phyloP scores from a whole-genome alignment of 176 grass and related monocot genomes.

The Eleusine indica region DNA sequence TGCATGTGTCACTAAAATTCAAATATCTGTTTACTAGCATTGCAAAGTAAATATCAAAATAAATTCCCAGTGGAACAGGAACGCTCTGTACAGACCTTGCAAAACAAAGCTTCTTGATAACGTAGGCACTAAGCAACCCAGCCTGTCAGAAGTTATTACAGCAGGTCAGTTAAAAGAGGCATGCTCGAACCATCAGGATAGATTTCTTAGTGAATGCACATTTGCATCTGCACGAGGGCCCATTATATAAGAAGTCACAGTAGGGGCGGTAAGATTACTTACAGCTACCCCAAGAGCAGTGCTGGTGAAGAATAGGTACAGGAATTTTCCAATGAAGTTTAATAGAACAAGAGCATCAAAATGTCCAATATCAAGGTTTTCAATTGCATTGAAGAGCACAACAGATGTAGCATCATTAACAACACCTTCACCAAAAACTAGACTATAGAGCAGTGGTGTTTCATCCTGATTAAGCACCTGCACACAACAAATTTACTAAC shows the following conservation, averaged over 20 bases:
- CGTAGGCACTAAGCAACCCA: conserved; percentile 88
- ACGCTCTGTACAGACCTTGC: conserved; percentile 69
- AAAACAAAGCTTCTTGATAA: conserved; percentile 89
- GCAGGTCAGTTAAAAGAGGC: conserved; percentile 35
- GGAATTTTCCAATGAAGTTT: conserved; percentile 71
- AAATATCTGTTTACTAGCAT: conserved; percentile 13
- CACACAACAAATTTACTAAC: conserved; percentile 41
- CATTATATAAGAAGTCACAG: background rate
- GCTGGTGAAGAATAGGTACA: conserved; percentile 82
- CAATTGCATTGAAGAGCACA: conserved; percentile 94
- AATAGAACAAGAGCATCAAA: conserved; percentile 71
- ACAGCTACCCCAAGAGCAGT: conserved; percentile 86
- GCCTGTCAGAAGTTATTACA: conserved; percentile 57
- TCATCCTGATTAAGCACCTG: conserved; percentile 98
- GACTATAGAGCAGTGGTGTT: conserved; percentile 87
- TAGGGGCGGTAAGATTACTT: conserved; percentile 41
- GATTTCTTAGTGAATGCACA: conserved; percentile 18
- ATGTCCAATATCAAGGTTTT: conserved; percentile 78
- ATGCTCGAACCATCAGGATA: conserved; percentile 24
- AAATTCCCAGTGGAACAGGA: background rate
- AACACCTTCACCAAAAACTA: conserved; percentile 99
- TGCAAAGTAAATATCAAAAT: conserved; percentile 3
- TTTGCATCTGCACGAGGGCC: background rate
- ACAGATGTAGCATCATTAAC: conserved; percentile 98
- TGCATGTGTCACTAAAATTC: conserved; percentile 13